Evolutionary conservation across 2,329 filamentous ascomycete genomes (phyloP), one percentile per base, ranked within the genome.

Genomic region (Colletotrichum agaves): DNA sequence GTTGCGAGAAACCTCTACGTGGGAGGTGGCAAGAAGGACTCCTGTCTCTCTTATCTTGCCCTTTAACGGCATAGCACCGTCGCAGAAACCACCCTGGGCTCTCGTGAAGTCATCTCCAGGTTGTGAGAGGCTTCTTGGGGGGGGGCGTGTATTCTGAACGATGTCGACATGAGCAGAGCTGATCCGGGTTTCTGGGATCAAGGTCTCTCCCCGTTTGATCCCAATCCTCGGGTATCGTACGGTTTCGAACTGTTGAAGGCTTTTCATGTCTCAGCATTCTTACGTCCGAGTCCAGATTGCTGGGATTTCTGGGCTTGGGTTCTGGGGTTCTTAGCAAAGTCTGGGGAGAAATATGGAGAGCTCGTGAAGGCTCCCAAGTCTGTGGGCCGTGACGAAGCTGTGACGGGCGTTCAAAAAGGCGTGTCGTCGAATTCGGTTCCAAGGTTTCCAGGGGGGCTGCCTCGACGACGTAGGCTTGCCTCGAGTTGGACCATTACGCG

Each of bases 161-260:
- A 8, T 8, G 4, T 52, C n/a, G 11, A 8, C 15, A 3, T 52
- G 49, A 13, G 33, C 33, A 37, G n/a, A n/a, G 19, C 31, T 43
- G 44, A 19, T 61, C 58, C 58, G 35, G 58, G 27, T 49, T 49
- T 23, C 31, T 59, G 58, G 58, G 44, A 35, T 31, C 27, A 46
- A 57, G 46, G 44, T 59, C 56, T 59, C 56, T 47, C 33, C 58
- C 58, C 58, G 58, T 61, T 61, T 50, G 44, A 61, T 19, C 58
- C 58, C 47, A 52, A 37, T 35, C 37, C 21, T 61, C 58, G 58
- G 27, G 46, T 41, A 61, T 43, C 58, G 37, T 61, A 61, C 58
- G 58, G 43, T 61, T 61, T 21, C 58, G 10, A 61, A 39, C 46
- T 52, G 46, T 19, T 61, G 47, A 10, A 3, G 12, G 27, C 27